These are phyloP conservation scores for Boletus barrowsii DNA, from an alignment of 768 basidiomycete genomes.

Conservation along the genomic window DNA sequence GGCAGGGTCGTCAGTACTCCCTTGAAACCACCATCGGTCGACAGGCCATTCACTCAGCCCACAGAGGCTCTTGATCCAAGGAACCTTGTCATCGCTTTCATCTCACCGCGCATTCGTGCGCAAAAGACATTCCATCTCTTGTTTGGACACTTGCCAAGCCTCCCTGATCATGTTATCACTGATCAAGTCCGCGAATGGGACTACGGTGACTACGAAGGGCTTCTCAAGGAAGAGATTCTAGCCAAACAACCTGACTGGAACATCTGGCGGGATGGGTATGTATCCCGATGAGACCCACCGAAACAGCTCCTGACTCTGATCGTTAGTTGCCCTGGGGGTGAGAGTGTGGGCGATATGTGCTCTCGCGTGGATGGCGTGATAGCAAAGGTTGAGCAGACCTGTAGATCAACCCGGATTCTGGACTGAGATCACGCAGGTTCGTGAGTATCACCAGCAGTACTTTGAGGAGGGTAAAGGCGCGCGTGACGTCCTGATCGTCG, in stretches of 20 bases:
- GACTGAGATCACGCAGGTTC: slow-evolving; percentile 45
- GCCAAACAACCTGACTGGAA: slow-evolving; percentile 58
- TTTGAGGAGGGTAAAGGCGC: slow-evolving; percentile 62
- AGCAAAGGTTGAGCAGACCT: slow-evolving; percentile 47
- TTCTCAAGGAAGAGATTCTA: slow-evolving; percentile 74
- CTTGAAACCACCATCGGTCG: background rate
- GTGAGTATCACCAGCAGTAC: slow-evolving; percentile 68
- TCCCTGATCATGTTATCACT: slow-evolving; percentile 54
- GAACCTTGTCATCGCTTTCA: slow-evolving; percentile 68
- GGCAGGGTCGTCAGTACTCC: slow-evolving; percentile 62
- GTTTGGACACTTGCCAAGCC: slow-evolving; percentile 48
- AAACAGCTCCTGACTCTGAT: slow-evolving; percentile 4
- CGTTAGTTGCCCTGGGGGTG: slow-evolving; percentile 80
- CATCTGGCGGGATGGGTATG: slow-evolving; percentile 86
- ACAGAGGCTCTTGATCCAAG: slow-evolving; percentile 75
- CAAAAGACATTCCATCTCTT: slow-evolving; percentile 83
- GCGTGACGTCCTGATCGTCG: slow-evolving; percentile 84
- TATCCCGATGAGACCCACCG: background rate
- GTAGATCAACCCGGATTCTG: background rate
- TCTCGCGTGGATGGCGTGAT: slow-evolving; percentile 76
- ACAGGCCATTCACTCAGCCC: background rate
- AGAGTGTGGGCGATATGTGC: slow-evolving; percentile 78
- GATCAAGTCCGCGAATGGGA: slow-evolving; percentile 85
- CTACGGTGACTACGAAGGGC: slow-evolving; percentile 89
- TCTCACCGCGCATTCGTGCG: slow-evolving; percentile 88